These are phyloP conservation scores for Cymbidium sinense DNA, from an alignment of 106 monocot genomes.

Conservation along the genomic window DNA sequence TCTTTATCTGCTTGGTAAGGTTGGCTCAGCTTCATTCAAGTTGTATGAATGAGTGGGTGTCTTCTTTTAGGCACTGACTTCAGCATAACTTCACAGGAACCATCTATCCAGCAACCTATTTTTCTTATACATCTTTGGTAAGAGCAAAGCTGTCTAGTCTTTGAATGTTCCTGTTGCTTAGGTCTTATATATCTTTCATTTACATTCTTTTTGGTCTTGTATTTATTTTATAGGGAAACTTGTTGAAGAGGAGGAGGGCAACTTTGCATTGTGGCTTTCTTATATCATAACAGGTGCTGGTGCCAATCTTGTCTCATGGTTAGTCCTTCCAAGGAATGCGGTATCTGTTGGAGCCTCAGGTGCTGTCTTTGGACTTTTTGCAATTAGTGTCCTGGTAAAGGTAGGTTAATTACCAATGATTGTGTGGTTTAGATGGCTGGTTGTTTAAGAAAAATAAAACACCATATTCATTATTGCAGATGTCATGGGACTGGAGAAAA, in stretches of 20 bases:
- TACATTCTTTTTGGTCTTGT: neutral
- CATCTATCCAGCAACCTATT: conserved; percentile 98
- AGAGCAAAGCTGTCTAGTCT: conserved; percentile 10
- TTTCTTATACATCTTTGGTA: conserved; percentile 98
- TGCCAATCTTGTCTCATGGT: conserved; percentile 92
- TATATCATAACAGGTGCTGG: conserved; percentile 93
- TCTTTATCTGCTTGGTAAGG: neutral
- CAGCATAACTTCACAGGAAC: conserved; percentile 55
- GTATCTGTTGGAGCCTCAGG: conserved; percentile 94
- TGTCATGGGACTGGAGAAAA: conserved; percentile 99
- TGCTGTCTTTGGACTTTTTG: conserved; percentile 96
- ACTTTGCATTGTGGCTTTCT: conserved; percentile 88
- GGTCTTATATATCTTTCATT: conserved; percentile 3
- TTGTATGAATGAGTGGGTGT: neutral
- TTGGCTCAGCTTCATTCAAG: neutral
- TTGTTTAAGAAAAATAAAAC: conserved; percentile 4
- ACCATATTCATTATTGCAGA: conserved; percentile 31
- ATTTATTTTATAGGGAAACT: conserved; percentile 61
- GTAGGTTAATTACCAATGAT: conserved; percentile 21
- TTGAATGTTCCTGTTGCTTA: neutral
- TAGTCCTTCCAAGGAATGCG: conserved; percentile 76
- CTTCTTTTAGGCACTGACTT: conserved; percentile 19
- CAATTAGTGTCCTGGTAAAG: conserved; percentile 95
- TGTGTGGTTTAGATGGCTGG: neutral
- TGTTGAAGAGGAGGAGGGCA: conserved; percentile 98